Evolutionary conservation across 2,329 filamentous ascomycete species (phyloP).

Genomic region (Penicillium sp.): DNA sequence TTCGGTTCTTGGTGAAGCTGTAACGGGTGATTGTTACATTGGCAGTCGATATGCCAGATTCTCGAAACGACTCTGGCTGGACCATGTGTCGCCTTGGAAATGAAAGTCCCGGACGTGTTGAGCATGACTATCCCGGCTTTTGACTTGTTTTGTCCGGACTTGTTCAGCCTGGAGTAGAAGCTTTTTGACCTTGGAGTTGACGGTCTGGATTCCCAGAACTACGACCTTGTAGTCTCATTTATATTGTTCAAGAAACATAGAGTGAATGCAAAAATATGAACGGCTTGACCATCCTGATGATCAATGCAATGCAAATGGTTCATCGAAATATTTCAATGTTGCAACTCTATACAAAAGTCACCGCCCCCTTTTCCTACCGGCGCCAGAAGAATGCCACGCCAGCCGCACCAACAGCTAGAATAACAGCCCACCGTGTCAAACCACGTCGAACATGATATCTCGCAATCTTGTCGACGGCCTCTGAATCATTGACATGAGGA

Average conservation of each 20-base stretch:
- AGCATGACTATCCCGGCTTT: too few species aligned
- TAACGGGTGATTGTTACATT: too few species aligned
- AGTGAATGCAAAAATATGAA: background rate
- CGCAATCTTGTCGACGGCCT: constrained; percentile 18
- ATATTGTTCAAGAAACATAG: background rate
- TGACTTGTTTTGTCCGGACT: too few species aligned
- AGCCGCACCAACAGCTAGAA: constrained; percentile 18
- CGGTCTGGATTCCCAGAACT: too few species aligned
- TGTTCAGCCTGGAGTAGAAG: too few species aligned
- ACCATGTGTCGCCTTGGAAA: too few species aligned
- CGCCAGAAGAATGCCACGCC: constrained; percentile 3
- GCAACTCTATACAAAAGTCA: background rate
- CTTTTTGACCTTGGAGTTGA: too few species aligned
- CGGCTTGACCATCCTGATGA: background rate
- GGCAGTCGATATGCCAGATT: too few species aligned
- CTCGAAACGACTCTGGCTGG: too few species aligned
- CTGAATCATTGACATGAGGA: constrained; percentile 37
- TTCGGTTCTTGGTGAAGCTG: too few species aligned
- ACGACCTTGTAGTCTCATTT: too few species aligned
- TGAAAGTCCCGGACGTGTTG: too few species aligned
- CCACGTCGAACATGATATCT: constrained; percentile 26
- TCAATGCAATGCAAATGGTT: background rate
- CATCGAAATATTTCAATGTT: background rate
- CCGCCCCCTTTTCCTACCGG: background rate
- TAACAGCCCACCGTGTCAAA: constrained; percentile 27